phyloP scores from a whole-genome alignment of 139 green algal genomes.

The Picochlorum sp. region DNA sequence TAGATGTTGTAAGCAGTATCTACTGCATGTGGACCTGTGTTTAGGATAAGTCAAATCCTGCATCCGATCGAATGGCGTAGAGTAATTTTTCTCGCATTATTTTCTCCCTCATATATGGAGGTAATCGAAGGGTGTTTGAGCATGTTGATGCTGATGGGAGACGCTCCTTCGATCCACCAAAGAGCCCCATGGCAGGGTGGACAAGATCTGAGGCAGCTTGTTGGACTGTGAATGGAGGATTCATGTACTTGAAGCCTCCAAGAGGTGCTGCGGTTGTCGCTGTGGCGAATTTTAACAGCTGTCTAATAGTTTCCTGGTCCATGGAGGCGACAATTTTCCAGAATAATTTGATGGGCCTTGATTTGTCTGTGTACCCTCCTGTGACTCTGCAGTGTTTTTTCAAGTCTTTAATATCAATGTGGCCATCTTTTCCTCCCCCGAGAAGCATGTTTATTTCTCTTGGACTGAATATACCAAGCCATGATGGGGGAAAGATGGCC shows the following conservation, averaged over 20 bases:
- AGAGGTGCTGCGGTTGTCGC: constrained; percentile 71
- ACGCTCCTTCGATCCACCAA: constrained; percentile 64
- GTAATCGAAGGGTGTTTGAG: constrained; percentile 75
- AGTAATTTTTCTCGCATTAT: constrained; percentile 77
- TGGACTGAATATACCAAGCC: constrained; percentile 74
- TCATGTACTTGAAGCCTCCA: constrained; percentile 80
- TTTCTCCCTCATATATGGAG: constrained; percentile 19
- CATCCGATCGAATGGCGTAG: constrained; percentile 69
- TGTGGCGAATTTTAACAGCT: constrained; percentile 84
- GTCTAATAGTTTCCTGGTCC: constrained; percentile 30
- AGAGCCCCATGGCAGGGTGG: constrained; percentile 38
- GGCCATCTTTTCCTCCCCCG: constrained; percentile 38
- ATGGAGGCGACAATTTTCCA: constrained; percentile 68
- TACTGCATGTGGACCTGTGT: neutral
- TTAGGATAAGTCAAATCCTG: constrained; percentile 86
- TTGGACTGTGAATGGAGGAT: constrained; percentile 77
- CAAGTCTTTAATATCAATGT: constrained; percentile 74
- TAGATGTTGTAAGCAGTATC: neutral
- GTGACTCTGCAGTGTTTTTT: constrained; percentile 40
- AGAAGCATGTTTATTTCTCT: constrained; percentile 77
- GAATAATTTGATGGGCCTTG: constrained; percentile 65
- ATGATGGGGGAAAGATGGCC: constrained; percentile 35
- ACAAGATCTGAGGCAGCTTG: constrained; percentile 53
- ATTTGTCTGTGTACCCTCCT: constrained; percentile 49
- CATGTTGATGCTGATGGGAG: constrained; percentile 85